Evolutionary conservation across 345 rosid genomes (phyloP).

Genomic region (Lumnitzera racemosa): DNA sequence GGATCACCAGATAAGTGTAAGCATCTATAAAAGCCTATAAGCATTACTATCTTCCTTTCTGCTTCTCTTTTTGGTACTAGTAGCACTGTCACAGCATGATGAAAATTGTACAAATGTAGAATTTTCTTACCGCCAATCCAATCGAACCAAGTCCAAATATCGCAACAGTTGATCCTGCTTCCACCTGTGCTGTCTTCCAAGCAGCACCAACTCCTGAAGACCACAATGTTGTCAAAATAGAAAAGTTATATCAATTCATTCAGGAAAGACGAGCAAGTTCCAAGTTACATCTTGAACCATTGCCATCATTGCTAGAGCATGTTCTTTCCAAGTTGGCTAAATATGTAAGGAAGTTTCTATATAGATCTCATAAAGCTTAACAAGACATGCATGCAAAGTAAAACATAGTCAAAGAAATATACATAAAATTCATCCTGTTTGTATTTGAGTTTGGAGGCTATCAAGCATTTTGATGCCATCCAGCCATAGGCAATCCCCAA

Average conservation of each 20-base stretch:
- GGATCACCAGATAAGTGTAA: not conserved
- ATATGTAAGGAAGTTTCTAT: not conserved
- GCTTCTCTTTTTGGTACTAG: too few species aligned
- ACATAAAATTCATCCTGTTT: not conserved
- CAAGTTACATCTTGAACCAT: not conserved
- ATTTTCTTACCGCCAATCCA: constrained; percentile 63
- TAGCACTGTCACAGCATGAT: not conserved
- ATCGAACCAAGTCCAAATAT: constrained; percentile 86
- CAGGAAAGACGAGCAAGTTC: not conserved
- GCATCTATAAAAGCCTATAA: not conserved
- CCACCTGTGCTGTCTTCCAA: constrained; percentile 74
- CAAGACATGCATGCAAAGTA: not conserved
- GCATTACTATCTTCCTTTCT: too few species aligned
- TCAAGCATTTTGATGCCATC: too few species aligned
- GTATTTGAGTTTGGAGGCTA: not conserved
- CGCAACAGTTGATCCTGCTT: constrained; percentile 76
- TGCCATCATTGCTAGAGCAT: not conserved
- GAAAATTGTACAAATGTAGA: not conserved
- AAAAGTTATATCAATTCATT: too few species aligned
- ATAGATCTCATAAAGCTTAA: not conserved
- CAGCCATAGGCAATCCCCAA: too few species aligned
- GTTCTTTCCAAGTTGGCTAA: not conserved
- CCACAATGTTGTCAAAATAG: not conserved
- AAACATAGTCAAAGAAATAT: not conserved
- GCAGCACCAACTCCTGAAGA: constrained; percentile 80